Evolutionary conservation across 2,329 filamentous ascomycete genomes (phyloP).

Genomic region (Chrysoporthe deuterocubensis): DNA sequence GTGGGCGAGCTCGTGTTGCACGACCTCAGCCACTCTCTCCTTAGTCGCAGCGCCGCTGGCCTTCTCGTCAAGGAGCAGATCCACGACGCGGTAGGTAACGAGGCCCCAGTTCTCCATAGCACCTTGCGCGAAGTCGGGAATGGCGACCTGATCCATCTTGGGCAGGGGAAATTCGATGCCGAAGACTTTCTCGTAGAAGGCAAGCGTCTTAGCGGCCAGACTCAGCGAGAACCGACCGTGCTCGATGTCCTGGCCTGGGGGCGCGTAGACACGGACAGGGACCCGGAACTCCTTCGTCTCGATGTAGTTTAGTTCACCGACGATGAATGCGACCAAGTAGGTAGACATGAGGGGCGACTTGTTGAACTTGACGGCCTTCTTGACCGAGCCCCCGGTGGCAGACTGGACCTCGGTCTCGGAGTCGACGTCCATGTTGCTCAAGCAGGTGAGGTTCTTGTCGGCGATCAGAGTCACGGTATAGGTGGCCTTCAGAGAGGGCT

Average conservation of each 20-base stretch:
- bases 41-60: slow-evolving; percentile 86
- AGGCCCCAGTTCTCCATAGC: slow-evolving; percentile 99
- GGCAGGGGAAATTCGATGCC: slow-evolving; percentile 84
- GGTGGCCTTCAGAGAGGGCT: slow-evolving; percentile 89
- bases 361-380: slow-evolving; percentile 90
- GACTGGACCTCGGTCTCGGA: slow-evolving; percentile 75
- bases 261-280: slow-evolving; percentile 91
- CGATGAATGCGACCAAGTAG: slow-evolving; percentile 90
- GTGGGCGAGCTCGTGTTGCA: slow-evolving; percentile 94
- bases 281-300: slow-evolving; percentile 91
- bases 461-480: slow-evolving; percentile 92
- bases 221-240: slow-evolving; percentile 90
- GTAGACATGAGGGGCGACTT: slow-evolving; percentile 94
- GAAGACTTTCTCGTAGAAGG: slow-evolving; percentile 95
- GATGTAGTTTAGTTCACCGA: slow-evolving; percentile 92
- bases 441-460: slow-evolving; percentile 85
- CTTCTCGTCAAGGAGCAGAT: slow-evolving; percentile 89
- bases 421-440: slow-evolving; percentile 96
- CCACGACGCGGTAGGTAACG: slow-evolving; percentile 91
- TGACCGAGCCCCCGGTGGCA: slow-evolving; percentile 63
- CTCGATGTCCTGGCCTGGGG: slow-evolving; percentile 85
- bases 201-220: slow-evolving; percentile 84
- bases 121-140: slow-evolving; percentile 93
- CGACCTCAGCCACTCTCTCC: slow-evolving; percentile 91
- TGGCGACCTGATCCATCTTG: slow-evolving; percentile 96